These are phyloP conservation scores for Neophaeococcomyces mojaviensis DNA, from an alignment of 2,329 filamentous ascomycete genomes.

Conservation along the genomic window DNA sequence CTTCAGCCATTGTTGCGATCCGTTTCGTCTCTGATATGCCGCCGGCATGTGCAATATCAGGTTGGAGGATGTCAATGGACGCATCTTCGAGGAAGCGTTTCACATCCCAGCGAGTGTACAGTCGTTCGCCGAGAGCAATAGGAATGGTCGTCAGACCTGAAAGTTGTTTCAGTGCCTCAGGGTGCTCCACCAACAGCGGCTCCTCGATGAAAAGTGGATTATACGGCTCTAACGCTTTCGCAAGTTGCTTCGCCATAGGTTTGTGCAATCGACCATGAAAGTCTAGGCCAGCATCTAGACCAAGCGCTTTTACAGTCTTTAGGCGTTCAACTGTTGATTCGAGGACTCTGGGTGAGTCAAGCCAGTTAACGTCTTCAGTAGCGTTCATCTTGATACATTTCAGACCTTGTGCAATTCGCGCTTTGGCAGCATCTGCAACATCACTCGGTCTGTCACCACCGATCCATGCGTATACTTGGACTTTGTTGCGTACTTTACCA, in stretches of 20 bases:
- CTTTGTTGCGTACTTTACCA: slow-evolving; percentile 60
- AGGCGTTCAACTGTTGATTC: slow-evolving; percentile 59
- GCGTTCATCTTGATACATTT: slow-evolving; percentile 62
- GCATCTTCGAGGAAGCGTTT: slow-evolving; percentile 60
- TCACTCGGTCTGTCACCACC: slow-evolving; percentile 62
- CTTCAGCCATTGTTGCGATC: slow-evolving; percentile 61
- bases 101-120: slow-evolving; percentile 64
- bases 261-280: slow-evolving; percentile 70
- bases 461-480: slow-evolving; percentile 68
- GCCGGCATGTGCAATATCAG: slow-evolving; percentile 61
- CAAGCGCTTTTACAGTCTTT: slow-evolving; percentile 59
- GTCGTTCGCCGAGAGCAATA: slow-evolving; percentile 62
- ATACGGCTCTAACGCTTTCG: slow-evolving; percentile 55
- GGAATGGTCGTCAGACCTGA: slow-evolving; percentile 50
- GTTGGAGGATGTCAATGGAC: slow-evolving; percentile 62
- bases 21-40: slow-evolving; percentile 62
- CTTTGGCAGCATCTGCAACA: slow-evolving; percentile 53
- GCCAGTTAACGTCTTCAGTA: slow-evolving; percentile 63
- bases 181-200: slow-evolving; percentile 59
- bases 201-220: slow-evolving; percentile 66
- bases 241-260: slow-evolving; percentile 67
- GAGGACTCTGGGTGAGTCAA: slow-evolving; percentile 61
- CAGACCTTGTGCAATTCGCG: slow-evolving; percentile 34
- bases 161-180: slow-evolving; percentile 54
- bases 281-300: slow-evolving; percentile 66